Evolutionary conservation across 2,329 filamentous ascomycete genomes (phyloP).

Genomic region (Colletotrichum sublineola): DNA sequence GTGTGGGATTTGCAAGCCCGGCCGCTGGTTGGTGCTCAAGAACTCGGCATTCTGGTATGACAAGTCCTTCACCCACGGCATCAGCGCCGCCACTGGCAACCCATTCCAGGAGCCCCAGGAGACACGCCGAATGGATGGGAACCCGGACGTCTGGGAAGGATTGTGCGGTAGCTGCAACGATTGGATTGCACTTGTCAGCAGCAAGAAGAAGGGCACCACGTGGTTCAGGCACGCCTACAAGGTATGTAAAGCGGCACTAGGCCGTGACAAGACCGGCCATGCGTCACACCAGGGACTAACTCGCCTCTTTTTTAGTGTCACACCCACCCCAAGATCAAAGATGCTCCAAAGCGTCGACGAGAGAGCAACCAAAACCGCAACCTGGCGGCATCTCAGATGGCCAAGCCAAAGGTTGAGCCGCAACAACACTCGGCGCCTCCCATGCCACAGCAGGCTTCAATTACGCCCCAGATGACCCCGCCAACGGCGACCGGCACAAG

Average conservation of each 20-base stretch:
- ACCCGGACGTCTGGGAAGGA: constrained; percentile 85
- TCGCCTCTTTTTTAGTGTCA: constrained; percentile 67
- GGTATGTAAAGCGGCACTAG: constrained; percentile 60
- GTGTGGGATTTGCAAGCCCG: constrained; percentile 90
- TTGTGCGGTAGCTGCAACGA: constrained; percentile 83
- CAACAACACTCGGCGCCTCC: constrained; percentile 48
- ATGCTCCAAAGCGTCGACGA: constrained; percentile 75
- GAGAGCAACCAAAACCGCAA: constrained; percentile 68
- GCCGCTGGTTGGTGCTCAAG: constrained; percentile 88
- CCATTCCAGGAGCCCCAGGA: constrained; percentile 83
- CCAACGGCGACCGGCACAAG: constrained; percentile 51
- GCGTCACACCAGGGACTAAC: constrained; percentile 36
- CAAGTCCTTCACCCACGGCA: constrained; percentile 90
- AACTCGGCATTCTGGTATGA: constrained; percentile 96
- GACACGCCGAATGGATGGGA: constrained; percentile 81
- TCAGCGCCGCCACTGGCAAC: constrained; percentile 83
- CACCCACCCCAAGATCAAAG: constrained; percentile 79
- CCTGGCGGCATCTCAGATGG: constrained; percentile 57
- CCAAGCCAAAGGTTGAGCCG: constrained; percentile 63
- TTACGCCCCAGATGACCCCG: constrained; percentile 61
- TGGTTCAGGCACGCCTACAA: constrained; percentile 94
- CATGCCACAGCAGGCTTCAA: constrained; percentile 44
- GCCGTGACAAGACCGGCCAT: constrained; percentile 37
- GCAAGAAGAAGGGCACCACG: constrained; percentile 92
- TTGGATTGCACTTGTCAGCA: constrained; percentile 85